Evolutionary conservation across 2,329 filamentous ascomycete species (phyloP).

Genomic region (Calonectria fujianensis): DNA sequence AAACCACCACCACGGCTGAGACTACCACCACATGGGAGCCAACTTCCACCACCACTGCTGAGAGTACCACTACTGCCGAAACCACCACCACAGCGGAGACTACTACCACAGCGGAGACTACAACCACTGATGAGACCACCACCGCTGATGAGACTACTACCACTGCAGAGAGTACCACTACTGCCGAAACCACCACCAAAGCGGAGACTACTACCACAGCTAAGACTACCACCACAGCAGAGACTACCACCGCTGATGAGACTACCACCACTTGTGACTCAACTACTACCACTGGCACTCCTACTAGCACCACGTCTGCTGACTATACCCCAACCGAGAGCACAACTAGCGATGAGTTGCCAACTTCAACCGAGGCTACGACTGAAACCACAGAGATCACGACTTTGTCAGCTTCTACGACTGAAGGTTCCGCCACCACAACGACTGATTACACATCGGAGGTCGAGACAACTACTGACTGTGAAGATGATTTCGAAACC

Average conservation of each 20-base stretch:
- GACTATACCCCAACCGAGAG: neutral
- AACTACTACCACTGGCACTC: too few species aligned
- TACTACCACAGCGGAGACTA: neutral
- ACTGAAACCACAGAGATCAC: neutral
- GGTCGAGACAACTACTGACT: neutral
- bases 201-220: neutral
- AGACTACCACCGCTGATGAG: neutral
- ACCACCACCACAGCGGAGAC: neutral
- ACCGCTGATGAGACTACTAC: neutral
- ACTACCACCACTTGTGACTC: too few species aligned
- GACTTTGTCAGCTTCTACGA: neutral
- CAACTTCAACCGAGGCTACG: neutral
- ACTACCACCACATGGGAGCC: neutral
- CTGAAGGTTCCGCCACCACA: neutral
- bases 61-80: neutral
- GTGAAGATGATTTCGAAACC: neutral
- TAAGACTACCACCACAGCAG: neutral
- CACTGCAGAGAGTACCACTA: constrained; percentile 17
- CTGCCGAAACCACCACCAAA: neutral
- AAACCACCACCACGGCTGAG: constrained; percentile 42
- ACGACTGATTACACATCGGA: neutral
- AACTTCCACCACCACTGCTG: constrained; percentile 23
- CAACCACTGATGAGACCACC: neutral
- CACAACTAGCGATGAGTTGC: neutral
- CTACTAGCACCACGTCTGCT: neutral